These are phyloP conservation scores for Achlya hypogyna DNA, from an alignment of 352 stramenopile genomes.

Conservation along the genomic window DNA sequence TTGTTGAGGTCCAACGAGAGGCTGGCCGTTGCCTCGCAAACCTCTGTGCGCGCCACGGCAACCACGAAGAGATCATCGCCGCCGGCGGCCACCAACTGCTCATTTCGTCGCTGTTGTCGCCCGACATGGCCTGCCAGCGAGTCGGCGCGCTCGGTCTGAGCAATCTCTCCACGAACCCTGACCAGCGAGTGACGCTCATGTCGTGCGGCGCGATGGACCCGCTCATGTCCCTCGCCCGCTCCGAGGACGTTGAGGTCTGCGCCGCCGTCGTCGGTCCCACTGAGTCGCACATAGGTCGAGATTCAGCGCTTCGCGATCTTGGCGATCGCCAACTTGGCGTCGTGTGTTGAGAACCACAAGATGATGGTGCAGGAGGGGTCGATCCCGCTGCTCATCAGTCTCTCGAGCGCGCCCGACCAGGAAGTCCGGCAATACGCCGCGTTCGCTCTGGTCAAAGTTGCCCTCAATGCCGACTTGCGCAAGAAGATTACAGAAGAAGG, in stretches of 20 bases:
- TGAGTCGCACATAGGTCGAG: constrained; percentile 44
- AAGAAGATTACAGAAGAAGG: constrained; percentile 93
- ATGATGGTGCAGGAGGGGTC: constrained; percentile 92
- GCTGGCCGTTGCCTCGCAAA: constrained; percentile 89
- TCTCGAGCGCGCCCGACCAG: constrained; percentile 90
- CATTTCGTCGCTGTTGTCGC: constrained; percentile 92
- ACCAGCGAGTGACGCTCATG: constrained; percentile 88
- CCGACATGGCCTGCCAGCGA: constrained; percentile 89
- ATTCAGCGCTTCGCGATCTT: constrained; percentile 92
- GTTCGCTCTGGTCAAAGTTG: constrained; percentile 93
- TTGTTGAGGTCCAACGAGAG: constrained; percentile 90
- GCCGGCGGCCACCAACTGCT: constrained; percentile 89
- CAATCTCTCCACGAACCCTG: constrained; percentile 90
- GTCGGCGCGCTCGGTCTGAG: constrained; percentile 91
- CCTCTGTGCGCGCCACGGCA: constrained; percentile 81
- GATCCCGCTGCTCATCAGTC: constrained; percentile 89
- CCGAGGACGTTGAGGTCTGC: constrained; percentile 83
- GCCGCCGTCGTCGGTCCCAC: constrained; percentile 3
- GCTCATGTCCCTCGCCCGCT: constrained; percentile 90
- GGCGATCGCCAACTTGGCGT: constrained; percentile 91
- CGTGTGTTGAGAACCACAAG: constrained; percentile 89
- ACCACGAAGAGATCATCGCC: constrained; percentile 88
- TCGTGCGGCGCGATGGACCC: constrained; percentile 90
- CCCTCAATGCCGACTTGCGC: constrained; percentile 90
- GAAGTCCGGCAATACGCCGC: constrained; percentile 93